phyloP scores from a whole-genome alignment of 148 eudicot species.

The Linanthus parryae region DNA sequence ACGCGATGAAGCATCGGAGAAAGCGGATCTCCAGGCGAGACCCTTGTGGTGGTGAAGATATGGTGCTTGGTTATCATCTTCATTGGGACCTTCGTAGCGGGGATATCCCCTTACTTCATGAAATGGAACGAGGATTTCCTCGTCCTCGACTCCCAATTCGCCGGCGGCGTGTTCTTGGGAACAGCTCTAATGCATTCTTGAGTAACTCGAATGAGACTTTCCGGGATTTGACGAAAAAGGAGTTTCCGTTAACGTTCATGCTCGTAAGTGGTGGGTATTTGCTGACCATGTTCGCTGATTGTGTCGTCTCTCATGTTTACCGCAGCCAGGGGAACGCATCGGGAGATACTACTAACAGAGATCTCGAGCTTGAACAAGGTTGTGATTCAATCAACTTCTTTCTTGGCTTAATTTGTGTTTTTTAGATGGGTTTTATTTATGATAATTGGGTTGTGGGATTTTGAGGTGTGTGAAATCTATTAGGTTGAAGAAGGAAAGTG shows the following conservation, averaged over 20 bases:
- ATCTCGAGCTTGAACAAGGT: too few species aligned
- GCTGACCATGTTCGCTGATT: conserved; percentile 56
- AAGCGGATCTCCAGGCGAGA: conserved; percentile 30
- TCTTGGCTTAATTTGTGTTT: too few species aligned
- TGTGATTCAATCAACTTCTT: too few species aligned
- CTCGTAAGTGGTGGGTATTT: conserved; percentile 54
- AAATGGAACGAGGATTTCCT: conserved; percentile 58
- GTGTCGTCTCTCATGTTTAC: conserved; percentile 28
- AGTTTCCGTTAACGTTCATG: conserved; percentile 64
- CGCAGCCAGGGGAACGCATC: conserved; percentile 16
- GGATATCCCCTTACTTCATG: conserved; percentile 54
- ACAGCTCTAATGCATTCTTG: conserved; percentile 64
- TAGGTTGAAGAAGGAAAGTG: too few species aligned
- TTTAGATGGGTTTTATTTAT: too few species aligned
- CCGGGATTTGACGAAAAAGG: conserved; percentile 42
- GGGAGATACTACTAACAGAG: too few species aligned
- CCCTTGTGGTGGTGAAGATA: conserved; percentile 42
- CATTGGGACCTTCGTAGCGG: conserved; percentile 46
- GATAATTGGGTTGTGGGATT: too few species aligned
- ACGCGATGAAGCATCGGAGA: conserved; percentile 1
- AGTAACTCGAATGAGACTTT: conserved; percentile 58
- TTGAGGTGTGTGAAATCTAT: too few species aligned
- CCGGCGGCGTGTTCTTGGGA: conserved; percentile 63
- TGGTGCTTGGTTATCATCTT: conserved; percentile 50
- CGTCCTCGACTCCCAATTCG: conserved; percentile 54